Conservation (phyloP, 106 monocot species). For the Alisma plantagoaquatica region DNA sequence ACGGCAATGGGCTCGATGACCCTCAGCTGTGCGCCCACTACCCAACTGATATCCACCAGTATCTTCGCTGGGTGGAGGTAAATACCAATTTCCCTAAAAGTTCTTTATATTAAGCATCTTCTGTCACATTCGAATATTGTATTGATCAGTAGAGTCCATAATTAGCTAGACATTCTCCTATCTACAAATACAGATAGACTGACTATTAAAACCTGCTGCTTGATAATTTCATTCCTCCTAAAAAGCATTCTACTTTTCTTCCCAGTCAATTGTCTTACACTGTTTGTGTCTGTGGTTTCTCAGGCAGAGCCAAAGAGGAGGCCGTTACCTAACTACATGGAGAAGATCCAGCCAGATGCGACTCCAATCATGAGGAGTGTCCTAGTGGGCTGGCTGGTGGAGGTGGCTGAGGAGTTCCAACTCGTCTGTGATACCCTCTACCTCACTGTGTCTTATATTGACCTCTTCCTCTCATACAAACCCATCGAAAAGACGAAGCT, state of each 20-base stretch:
- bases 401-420: slow-evolving; percentile 82
- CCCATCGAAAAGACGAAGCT: slow-evolving; percentile 35
- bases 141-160: too few relatives aligned
- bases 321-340: slow-evolving; percentile 40
- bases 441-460: slow-evolving; percentile 56
- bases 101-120: background rate
- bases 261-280: background rate
- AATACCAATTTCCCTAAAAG: background rate
- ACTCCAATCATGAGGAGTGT: slow-evolving; percentile 71
- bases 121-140: too few relatives aligned
- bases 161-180: too few relatives aligned
- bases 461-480: slow-evolving; percentile 43
- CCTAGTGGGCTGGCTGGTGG: slow-evolving; percentile 88
- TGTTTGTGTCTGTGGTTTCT: background rate
- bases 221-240: too few relatives aligned
- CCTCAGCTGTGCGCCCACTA: slow-evolving; percentile 38
- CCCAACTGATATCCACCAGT: slow-evolving; percentile 40
- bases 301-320: slow-evolving; percentile 57
- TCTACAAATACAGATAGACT: too few relatives aligned
- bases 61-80: slow-evolving; percentile 90
- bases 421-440: slow-evolving; percentile 52
- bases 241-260: background rate
- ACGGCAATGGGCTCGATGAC: slow-evolving; percentile 28
- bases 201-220: too few relatives aligned
- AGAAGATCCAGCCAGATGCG: slow-evolving; percentile 54